Evolutionary conservation across 2,329 filamentous ascomycete species (phyloP).

Genomic region (Metarhizium rileyi): DNA sequence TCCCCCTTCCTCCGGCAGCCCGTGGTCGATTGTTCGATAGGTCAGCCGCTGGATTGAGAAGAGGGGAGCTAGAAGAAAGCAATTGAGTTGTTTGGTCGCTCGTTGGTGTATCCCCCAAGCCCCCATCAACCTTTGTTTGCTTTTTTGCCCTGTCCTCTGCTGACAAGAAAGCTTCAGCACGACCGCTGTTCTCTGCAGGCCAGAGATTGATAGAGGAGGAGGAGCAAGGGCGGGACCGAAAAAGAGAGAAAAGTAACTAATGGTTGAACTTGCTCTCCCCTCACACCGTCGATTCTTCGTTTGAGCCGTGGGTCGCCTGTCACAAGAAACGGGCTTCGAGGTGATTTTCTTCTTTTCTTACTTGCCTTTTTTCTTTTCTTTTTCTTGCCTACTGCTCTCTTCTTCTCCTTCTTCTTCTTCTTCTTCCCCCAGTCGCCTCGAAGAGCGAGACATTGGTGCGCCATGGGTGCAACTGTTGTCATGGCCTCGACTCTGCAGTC

Average conservation of each 20-base stretch:
- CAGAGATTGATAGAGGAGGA: slow-evolving; percentile 1
- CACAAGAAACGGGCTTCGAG: not conserved
- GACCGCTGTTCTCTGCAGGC: slow-evolving; percentile 7
- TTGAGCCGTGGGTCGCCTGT: not conserved
- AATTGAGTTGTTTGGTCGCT: not conserved
- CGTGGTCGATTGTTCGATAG: not conserved
- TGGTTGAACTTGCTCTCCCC: too few species aligned
- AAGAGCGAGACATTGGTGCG: not conserved
- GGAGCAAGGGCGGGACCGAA: not conserved
- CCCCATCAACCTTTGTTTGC: too few species aligned
- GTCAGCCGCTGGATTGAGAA: not conserved
- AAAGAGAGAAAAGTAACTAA: not conserved
- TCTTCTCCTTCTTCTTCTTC: not conserved
- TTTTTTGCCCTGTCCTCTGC: not conserved
- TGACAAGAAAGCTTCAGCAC: not conserved
- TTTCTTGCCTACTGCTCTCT: not conserved
- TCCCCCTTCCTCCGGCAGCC: not conserved
- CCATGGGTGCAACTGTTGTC: slow-evolving; percentile 6
- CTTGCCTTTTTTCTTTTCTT: not conserved
- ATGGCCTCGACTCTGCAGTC: slow-evolving; percentile 5
- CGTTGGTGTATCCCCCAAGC: not conserved
- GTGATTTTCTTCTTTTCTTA: not conserved
- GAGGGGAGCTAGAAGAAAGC: not conserved
- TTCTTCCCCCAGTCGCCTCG: not conserved
- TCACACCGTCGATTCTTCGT: not conserved